Conservation (phyloP, 2,329 filamentous ascomycete genomes). For the Pseudogymnoascus sp. region DNA sequence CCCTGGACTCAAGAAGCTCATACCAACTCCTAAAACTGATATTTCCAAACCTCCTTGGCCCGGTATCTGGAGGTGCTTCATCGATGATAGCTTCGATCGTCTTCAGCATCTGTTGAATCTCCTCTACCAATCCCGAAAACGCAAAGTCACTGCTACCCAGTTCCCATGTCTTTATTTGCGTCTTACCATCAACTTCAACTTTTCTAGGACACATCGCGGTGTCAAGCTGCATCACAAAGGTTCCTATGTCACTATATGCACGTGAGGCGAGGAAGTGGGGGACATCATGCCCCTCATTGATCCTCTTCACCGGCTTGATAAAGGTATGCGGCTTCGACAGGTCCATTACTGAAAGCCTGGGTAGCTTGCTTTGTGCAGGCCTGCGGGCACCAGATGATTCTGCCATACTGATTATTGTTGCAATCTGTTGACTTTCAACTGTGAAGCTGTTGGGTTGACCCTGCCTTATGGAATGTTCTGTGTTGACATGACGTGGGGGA, state of each 20-base stretch:
- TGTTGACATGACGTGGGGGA: constrained; percentile 2
- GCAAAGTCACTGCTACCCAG: constrained; percentile 34
- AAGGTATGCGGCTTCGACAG: constrained; percentile 47
- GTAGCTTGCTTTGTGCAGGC: not conserved
- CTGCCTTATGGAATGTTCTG: not conserved
- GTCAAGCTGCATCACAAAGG: constrained; percentile 85
- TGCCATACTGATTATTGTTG: not conserved
- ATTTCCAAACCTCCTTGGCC: constrained; percentile 87
- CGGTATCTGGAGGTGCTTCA: constrained; percentile 73
- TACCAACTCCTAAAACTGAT: constrained; percentile 83
- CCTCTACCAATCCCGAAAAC: constrained; percentile 41
- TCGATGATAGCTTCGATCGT: constrained; percentile 59
- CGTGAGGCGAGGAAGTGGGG: constrained; percentile 67
- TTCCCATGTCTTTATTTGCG: constrained; percentile 43
- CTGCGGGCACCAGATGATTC: not conserved
- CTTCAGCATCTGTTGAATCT: constrained; percentile 57
- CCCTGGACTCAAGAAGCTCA: constrained; percentile 53
- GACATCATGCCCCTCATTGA: constrained; percentile 79
- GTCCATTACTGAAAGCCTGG: constrained; percentile 33
- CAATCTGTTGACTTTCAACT: not conserved
- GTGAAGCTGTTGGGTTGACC: not conserved
- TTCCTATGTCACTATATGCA: constrained; percentile 80
- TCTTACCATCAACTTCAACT: constrained; percentile 29
- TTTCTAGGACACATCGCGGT: constrained; percentile 70
- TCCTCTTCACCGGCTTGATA: constrained; percentile 62